Percentiles rank a stretch among this genome's conserved stretches.
These are phyloP conservation scores for Linderniella brevidens DNA, from an alignment of 257 asterid species.

Conservation along the genomic window DNA sequence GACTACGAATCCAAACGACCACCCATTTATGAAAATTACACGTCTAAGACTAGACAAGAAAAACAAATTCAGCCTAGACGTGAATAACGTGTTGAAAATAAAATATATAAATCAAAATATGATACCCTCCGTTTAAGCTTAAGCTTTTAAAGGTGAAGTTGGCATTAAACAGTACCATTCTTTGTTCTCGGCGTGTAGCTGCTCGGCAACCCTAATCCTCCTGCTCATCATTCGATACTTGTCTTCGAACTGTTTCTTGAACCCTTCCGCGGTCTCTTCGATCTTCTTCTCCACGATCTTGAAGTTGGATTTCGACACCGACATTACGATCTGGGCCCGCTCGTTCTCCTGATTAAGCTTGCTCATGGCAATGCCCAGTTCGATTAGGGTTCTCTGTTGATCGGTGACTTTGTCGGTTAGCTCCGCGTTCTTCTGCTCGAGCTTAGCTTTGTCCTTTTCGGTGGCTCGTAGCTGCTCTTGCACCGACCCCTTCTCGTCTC, in stretches of 20 bases:
- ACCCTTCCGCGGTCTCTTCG: slow-evolving; percentile 55
- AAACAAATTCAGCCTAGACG: too few species aligned
- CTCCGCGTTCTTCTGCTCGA: slow-evolving; percentile 28
- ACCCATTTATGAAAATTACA: too few species aligned
- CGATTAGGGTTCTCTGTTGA: slow-evolving; percentile 21
- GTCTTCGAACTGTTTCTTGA: slow-evolving; percentile 50
- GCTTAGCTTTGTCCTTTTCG: slow-evolving; percentile 9
- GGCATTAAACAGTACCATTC: too few species aligned
- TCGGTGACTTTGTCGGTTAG: slow-evolving; percentile 16
- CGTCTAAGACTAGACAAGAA: too few species aligned
- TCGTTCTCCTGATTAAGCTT: slow-evolving; percentile 17
- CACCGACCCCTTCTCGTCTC: not conserved
- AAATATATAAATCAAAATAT: too few species aligned
- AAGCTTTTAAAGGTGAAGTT: too few species aligned
- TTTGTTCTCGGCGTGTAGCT: slow-evolving; percentile 55
- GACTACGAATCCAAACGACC: too few species aligned
- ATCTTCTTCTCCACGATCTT: slow-evolving; percentile 33
- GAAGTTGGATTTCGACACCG: slow-evolving; percentile 21
- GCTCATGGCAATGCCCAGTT: slow-evolving; percentile 12
- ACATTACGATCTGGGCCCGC: slow-evolving; percentile 8
- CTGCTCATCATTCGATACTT: slow-evolving; percentile 53
- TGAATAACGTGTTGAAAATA: too few species aligned
- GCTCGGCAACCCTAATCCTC: slow-evolving; percentile 76
- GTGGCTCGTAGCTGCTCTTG: not conserved
- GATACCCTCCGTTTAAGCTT: too few species aligned